Evolutionary conservation across 2,329 filamentous ascomycete species (phyloP), one percentile per base, ranked within the genome.

Genomic region (Arthroderma uncinatum): DNA sequence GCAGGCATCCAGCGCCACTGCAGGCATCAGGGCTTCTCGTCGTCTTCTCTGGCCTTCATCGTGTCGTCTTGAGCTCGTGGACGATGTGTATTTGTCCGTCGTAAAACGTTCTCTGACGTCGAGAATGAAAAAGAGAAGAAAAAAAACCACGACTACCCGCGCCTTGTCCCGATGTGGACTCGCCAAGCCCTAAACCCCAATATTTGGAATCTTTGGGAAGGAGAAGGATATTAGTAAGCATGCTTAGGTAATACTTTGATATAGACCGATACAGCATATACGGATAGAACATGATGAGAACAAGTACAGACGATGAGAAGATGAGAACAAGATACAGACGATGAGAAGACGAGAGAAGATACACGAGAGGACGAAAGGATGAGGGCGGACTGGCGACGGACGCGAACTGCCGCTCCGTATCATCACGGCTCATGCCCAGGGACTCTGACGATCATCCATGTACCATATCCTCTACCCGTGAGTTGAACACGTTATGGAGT

Each of bases 1-100:
- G n/a, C 44, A 50, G 44, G 44, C 25, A 50, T 50, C 33, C 44
- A 33, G 28, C 44, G 44, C 44, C 44, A 50, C 44, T 33, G 44
- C 44, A 50, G 25, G 44, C 25, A 50, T 50, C 14, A 37, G 14
- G 10, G 10, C 7, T 19, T 28, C 25, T 33, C 23, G 3, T 19
- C 14, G 6, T n/a, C 19, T 12, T 19, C 12, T 33, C 39, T 9
- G 12, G 33, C 34, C 34, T 36, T 42, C 34, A 9, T 42, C 6
- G 4, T 42, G 14, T 19, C 39, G 39, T 6, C 25, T 1, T 21
- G 39, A 8, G 9, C 8, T 42, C n/a, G 21, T 44, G 8, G 40
- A 12, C 44, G 9, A 10, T n/a, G 44, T 25, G 25, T 9, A 12
- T 37, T 37, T 37, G 25, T 44, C 8, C 12, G 19, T 44, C 21